phyloP scores from a whole-genome alignment of 2,329 filamentous ascomycete genomes.

The Volutella citrinella region DNA sequence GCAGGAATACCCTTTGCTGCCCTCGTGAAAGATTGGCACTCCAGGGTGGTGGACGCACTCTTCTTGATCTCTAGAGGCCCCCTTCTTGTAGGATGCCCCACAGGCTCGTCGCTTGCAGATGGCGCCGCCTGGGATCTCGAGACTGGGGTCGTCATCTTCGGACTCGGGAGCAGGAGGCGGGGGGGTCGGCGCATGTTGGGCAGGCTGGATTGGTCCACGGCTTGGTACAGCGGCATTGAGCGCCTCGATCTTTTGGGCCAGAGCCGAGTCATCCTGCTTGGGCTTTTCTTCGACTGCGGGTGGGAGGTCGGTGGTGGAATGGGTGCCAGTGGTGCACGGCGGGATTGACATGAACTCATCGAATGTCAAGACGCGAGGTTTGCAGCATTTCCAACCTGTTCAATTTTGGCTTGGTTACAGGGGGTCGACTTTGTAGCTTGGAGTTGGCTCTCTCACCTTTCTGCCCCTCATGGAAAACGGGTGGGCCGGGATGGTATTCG shows the following conservation, averaged over 20 bases:
- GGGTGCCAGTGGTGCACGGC: conserved; percentile 89
- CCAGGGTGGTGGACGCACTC: conserved; percentile 87
- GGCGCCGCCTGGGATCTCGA: conserved; percentile 70
- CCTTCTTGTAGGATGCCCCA: conserved; percentile 61
- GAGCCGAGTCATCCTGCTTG: conserved; percentile 38
- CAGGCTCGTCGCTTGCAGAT: conserved; percentile 79
- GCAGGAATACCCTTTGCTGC: conserved; percentile 95
- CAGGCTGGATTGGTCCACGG: conserved; percentile 37
- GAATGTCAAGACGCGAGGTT: conserved; percentile 92
- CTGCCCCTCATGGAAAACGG: conserved; percentile 95
- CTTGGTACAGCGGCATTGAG: conserved; percentile 45
- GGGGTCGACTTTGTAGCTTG: no score
- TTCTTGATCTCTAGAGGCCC: conserved; percentile 63
- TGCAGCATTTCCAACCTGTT: conserved; percentile 99
- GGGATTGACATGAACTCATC: conserved; percentile 94
- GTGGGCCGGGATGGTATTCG: conserved; percentile 88
- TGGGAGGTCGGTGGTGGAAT: conserved; percentile 78
- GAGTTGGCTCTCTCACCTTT: conserved; percentile 64
- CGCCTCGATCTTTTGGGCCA: conserved; percentile 50
- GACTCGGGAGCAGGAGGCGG: conserved; percentile 69
- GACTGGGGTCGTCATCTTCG: conserved; percentile 78
- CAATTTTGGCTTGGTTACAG: no score
- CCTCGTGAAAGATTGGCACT: conserved; percentile 91
- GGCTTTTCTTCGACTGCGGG: conserved; percentile 60
- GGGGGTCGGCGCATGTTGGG: conserved; percentile 46